Base-by-base conservation (phyloP, 2,329 filamentous ascomycete species). In the Botrytis deweyae region DNA sequence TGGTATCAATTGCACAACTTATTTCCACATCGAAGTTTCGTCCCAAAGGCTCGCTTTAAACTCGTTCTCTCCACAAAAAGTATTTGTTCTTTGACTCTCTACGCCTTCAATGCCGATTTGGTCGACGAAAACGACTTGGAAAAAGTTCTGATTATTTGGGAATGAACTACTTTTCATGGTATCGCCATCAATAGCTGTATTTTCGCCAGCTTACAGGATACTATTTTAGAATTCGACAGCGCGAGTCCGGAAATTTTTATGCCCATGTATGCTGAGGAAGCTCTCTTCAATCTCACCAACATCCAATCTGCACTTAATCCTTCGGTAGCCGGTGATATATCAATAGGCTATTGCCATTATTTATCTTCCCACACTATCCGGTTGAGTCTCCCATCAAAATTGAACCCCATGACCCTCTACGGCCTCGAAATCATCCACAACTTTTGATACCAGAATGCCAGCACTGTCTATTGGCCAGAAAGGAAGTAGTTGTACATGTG, bases 341-440 rank as follows among this genome's bases (percentile, higher is more conserved):
- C 76, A 10, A 58, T 44, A 36, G 74, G 74, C 1, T 76, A 75
- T 33, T 76, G 71, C 66, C 72, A 72, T 22, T 76, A 73, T 36
- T 64, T 38, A 22, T 71, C 64, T n/a, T 72, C 67, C 14, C 75
- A 69, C 16, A 67, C 49, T n/a, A 44, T 74, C 12, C 73, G 73
- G 25, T 74, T 74, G 59, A 64, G 68, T 66, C 72, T 78, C 12
- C 73, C 73, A 1, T n/a, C 25, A 9, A 7, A 52, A 16, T 61
- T 69, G 1, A 59, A 14, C 1, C 2, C 14, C 49, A 36, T 12
- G 29, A 36, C 4, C 22, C 22, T 16, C 62, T 25, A n/a, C 33
- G 36, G 29, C 20, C 49, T 12, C 29, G 63, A 33, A 74, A 49
- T 14, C 40, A 73, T 44, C 44, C 49, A 72, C 29, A 4, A 42